Evolutionary conservation across 345 rosid species (phyloP).

Genomic region (Aurinia saxatilis): DNA sequence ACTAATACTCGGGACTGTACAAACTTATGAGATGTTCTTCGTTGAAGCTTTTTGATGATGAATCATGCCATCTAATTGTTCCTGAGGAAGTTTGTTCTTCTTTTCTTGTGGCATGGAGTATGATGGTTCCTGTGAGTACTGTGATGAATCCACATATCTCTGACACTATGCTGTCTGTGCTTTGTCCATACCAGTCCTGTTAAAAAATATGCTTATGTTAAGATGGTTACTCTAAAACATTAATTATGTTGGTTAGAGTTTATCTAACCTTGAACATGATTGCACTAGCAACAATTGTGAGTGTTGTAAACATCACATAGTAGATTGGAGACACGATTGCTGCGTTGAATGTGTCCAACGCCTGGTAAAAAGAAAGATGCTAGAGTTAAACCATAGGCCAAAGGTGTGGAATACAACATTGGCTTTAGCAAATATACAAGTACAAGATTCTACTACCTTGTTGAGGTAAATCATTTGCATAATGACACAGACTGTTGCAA

Average conservation of each 20-base stretch:
- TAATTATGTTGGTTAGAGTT: not conserved
- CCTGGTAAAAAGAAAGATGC: conserved; percentile 36
- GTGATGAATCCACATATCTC: conserved; percentile 92
- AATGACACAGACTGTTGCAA: conserved; percentile 74
- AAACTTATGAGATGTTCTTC: conserved; percentile 60
- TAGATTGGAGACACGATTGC: conserved; percentile 89
- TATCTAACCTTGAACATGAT: conserved; percentile 77
- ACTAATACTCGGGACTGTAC: conserved; percentile 35
- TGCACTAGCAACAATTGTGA: conserved; percentile 71
- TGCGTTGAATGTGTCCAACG: conserved; percentile 77
- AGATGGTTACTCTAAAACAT: not conserved
- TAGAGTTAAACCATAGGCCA: not conserved
- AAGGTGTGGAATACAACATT: not conserved
- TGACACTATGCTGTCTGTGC: conserved; percentile 63
- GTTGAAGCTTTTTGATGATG: conserved; percentile 37
- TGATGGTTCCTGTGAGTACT: conserved; percentile 73
- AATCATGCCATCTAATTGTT: conserved; percentile 69
- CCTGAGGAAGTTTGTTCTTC: conserved; percentile 62
- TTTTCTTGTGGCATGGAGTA: conserved; percentile 80
- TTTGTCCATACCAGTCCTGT: conserved; percentile 92
- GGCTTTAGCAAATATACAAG: not conserved
- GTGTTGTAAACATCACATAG: conserved; percentile 89
- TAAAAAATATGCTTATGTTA: not conserved
- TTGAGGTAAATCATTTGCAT: conserved; percentile 87
- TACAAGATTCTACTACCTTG: conserved; percentile 39